Evolutionary conservation across 2,329 filamentous ascomycete genomes (phyloP), one percentile per base, ranked within the genome.

Genomic region (Colletotrichum agaves): DNA sequence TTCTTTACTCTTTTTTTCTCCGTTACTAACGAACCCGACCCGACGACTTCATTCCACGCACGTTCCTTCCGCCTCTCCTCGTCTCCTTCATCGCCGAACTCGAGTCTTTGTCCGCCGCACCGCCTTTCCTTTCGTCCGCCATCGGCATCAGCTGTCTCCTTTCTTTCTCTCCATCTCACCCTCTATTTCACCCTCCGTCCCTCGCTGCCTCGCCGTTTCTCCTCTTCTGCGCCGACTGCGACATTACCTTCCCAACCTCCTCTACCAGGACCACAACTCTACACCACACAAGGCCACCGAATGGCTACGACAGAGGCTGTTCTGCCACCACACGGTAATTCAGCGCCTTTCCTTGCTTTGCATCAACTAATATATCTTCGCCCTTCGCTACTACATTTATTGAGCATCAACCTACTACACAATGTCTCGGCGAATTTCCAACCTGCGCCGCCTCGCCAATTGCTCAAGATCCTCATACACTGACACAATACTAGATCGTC

Each of bases 401-500:
- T 39, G 23, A 6, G 2, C 17, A 39, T 17, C 27, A 27, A 47
- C 33, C 39, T 17, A 37, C 41, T 12, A 23, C 21, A 15, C 39
- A 37, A 61, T 44, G 46, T 44, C 46, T 53, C 57, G 37, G 17
- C 49, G 23, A 12, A 27, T 60, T 35, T 12, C n/a, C 10, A 37
- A 41, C 49, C 10, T 63, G 33, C 41, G 53, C 53, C 39, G 39
- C 12, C 5, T 65, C 27, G 33, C 39, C 61, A 67, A 76, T 73
- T 65, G 56, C 43, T 31, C n/a, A 55, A 17, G n/a, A 41, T 60
- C 50, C 23, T 69, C 37, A 41, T 33, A 23, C 31, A 61, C 80
- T 82, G 74, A 82, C 74, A 61, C 55, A 33, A 76, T 80, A 70
- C 73, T 80, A 94, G 91, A 94, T 78, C 88, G 89, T 72, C 85